Evolutionary conservation across 1,139 yeast genomes (phyloP).

Genomic region (Suzukiozyma palmioleophila): DNA sequence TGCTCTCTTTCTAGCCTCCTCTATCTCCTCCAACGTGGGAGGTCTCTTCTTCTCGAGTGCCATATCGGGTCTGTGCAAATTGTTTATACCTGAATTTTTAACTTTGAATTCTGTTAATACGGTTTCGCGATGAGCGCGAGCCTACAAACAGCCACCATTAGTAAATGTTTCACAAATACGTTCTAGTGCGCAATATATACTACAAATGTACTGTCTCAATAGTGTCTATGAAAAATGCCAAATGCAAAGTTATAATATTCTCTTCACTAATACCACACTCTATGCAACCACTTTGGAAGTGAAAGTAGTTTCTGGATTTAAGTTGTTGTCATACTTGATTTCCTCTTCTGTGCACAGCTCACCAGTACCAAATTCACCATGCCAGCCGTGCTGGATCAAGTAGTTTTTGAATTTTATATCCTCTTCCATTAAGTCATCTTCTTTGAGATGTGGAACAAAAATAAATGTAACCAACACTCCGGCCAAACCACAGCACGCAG

Average conservation of each 20-base stretch:
- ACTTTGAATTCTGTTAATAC: no score
- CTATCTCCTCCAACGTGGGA: conserved; percentile 14
- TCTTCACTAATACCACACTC: no score
- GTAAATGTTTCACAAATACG: background rate
- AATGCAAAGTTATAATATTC: no score
- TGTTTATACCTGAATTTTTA: background rate
- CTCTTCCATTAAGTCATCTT: conserved; percentile 63
- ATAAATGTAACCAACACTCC: conserved; percentile 61
- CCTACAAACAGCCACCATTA: background rate
- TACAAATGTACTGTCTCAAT: no score
- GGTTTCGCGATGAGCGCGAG: conserved; percentile 1
- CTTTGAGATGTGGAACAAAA: conserved; percentile 63
- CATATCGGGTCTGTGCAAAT: background rate
- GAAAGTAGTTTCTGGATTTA: no score
- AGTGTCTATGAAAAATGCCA: no score
- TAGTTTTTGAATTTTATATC: conserved; percentile 62
- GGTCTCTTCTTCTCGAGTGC: conserved; percentile 5
- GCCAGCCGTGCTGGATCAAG: conserved; percentile 63
- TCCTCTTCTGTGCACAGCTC: conserved; percentile 18
- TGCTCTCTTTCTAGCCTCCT: conserved; percentile 9
- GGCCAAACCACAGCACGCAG: conserved; percentile 64
- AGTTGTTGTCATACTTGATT: conserved; percentile 5
- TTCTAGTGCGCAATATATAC: no score
- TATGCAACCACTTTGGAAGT: no score
- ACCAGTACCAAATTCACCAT: conserved; percentile 51